Conservation (phyloP, 2,329 filamentous ascomycete genomes). For the Phaeosphaeria sp. region DNA sequence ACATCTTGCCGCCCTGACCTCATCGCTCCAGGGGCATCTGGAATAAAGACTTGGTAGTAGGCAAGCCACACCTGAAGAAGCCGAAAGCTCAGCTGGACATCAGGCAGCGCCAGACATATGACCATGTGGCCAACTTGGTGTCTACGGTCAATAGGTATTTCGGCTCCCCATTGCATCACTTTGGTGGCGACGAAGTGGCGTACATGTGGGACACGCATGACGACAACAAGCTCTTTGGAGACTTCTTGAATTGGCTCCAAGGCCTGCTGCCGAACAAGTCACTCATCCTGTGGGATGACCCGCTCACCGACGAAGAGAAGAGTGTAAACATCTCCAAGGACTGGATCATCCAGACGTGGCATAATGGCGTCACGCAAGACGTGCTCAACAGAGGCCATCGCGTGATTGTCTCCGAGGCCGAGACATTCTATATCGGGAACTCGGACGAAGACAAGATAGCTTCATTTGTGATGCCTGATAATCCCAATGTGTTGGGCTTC, state of each 20-base stretch:
- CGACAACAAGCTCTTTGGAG: background rate
- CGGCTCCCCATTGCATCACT: background rate
- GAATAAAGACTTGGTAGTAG: background rate
- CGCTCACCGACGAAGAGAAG: background rate
- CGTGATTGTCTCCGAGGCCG: background rate
- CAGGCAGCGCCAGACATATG: background rate
- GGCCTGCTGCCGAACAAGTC: background rate
- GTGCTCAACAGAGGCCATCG: background rate
- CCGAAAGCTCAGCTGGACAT: background rate
- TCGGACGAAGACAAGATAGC: background rate
- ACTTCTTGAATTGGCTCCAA: background rate
- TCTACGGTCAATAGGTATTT: background rate
- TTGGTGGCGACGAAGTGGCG: background rate
- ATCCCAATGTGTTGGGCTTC: background rate
- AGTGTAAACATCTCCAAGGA: background rate
- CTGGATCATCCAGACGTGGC: background rate
- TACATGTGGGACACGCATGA: background rate
- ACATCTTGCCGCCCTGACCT: background rate
- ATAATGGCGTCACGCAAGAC: background rate
- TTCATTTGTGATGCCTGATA: background rate
- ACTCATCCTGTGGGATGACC: background rate
- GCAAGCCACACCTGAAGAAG: background rate
- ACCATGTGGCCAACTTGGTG: background rate
- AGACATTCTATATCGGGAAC: background rate
- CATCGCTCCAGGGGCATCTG: background rate